A percentile compares a stretch with the other conserved stretches of the same genome.
These are phyloP conservation scores for Gossypium thurberi DNA, from an alignment of 345 rosid species.

Conservation along the genomic window DNA sequence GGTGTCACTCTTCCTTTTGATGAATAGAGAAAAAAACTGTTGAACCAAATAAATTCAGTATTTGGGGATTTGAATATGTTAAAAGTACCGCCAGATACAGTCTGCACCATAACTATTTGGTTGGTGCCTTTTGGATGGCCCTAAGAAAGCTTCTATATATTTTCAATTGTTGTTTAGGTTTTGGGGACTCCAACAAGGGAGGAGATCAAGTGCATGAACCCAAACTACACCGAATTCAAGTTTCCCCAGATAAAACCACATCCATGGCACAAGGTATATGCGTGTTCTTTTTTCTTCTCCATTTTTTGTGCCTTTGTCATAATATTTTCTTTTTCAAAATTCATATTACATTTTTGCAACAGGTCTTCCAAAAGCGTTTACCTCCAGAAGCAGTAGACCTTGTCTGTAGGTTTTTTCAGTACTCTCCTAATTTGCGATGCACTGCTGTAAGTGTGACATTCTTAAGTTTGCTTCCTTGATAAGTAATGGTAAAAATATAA, in stretches of 20 bases:
- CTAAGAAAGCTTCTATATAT: not conserved
- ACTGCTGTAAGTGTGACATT: slow-evolving; percentile 66
- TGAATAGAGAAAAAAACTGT: not conserved
- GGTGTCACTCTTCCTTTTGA: not conserved
- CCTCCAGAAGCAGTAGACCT: slow-evolving; percentile 99
- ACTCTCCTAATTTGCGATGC: slow-evolving; percentile 92
- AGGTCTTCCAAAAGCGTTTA: slow-evolving; percentile 81
- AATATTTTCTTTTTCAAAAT: not conserved
- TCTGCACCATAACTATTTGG: not conserved
- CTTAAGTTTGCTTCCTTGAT: not conserved
- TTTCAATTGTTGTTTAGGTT: slow-evolving; percentile 37
- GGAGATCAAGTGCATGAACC: slow-evolving; percentile 99
- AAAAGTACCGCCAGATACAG: not conserved
- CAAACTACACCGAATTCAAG: slow-evolving; percentile 86
- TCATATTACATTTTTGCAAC: slow-evolving; percentile 6
- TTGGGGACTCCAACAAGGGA: slow-evolving; percentile 96
- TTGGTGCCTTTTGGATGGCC: not conserved
- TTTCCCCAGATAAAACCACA: slow-evolving; percentile 95
- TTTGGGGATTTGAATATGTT: not conserved
- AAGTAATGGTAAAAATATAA: not conserved
- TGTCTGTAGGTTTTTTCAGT: slow-evolving; percentile 89
- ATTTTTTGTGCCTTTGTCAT: not conserved
- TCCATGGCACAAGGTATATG: slow-evolving; percentile 88
- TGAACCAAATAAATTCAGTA: not conserved
- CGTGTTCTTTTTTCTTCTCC: not conserved